phyloP scores from a whole-genome alignment of 2,329 filamentous ascomycete genomes.

The Hypomyces perniciosus region DNA sequence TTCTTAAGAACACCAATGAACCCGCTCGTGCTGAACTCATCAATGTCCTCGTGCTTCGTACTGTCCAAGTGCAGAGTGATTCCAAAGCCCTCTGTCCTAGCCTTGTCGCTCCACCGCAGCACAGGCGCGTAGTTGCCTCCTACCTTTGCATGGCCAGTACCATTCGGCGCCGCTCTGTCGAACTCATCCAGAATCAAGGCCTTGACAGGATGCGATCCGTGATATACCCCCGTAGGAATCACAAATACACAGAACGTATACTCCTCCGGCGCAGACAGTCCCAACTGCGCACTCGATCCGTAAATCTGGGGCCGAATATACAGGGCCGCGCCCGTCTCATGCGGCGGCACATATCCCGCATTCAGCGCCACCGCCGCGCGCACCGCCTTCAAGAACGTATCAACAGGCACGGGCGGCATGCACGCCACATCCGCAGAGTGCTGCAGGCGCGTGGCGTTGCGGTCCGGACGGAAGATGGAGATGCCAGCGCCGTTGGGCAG shows the following conservation, averaged over 20 bases:
- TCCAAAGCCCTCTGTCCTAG: constrained; percentile 72
- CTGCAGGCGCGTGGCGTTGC: constrained; percentile 79
- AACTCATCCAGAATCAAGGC: constrained; percentile 88
- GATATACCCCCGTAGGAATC: constrained; percentile 88
- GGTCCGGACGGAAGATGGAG: constrained; percentile 79
- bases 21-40: constrained; percentile 92
- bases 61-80: constrained; percentile 94
- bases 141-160: constrained; percentile 86
- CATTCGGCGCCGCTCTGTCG: constrained; percentile 85
- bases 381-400: constrained; percentile 70
- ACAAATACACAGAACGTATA: constrained; percentile 90
- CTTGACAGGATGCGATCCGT: constrained; percentile 81
- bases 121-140: constrained; percentile 96
- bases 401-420: constrained; percentile 71
- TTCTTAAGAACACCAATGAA: constrained; percentile 71
- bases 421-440: constrained; percentile 79
- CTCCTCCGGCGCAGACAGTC: constrained; percentile 79
- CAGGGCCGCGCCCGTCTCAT: constrained; percentile 83
- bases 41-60: constrained; percentile 73
- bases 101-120: constrained; percentile 77
- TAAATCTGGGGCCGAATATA: constrained; percentile 89
- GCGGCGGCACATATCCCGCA: constrained; percentile 84
- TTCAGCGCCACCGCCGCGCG: constrained; percentile 80
- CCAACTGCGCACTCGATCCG: constrained; percentile 80
- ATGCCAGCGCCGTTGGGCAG: constrained; percentile 62